These are phyloP conservation scores for Teratosphaeria nubilosa DNA, from an alignment of 2,329 filamentous ascomycete species.

Conservation along the genomic window DNA sequence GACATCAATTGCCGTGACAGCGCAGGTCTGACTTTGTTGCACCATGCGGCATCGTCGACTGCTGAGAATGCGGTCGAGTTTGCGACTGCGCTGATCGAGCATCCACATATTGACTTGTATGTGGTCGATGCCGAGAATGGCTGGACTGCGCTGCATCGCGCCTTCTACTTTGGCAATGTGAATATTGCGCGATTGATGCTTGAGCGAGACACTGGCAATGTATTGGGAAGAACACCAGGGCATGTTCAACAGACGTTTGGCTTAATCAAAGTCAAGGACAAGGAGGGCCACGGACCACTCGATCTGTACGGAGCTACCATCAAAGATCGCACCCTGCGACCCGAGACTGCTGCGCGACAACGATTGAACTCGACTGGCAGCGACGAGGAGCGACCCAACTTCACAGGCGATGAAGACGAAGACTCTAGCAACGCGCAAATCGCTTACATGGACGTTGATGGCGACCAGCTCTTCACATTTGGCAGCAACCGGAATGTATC, in stretches of 20 bases:
- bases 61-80: conserved; percentile 61
- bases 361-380: conserved; percentile 27
- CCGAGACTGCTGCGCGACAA: conserved; percentile 26
- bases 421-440: conserved; percentile 9
- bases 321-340: conserved; percentile 55
- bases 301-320: conserved; percentile 88
- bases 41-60: conserved; percentile 71
- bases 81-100: conserved; percentile 67
- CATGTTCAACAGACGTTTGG: conserved; percentile 55
- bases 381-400: conserved; percentile 34
- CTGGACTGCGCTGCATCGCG: conserved; percentile 89
- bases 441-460: conserved; percentile 37
- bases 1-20: conserved; percentile 82
- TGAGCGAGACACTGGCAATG: conserved; percentile 62
- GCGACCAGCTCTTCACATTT: conserved; percentile 86
- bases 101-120: conserved; percentile 77
- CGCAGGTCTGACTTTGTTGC: conserved; percentile 69
- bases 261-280: conserved; percentile 89
- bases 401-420: conserved; percentile 44
- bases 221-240: conserved; percentile 50
- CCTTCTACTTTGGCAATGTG: conserved; percentile 81
- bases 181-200: conserved; percentile 75
- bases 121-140: conserved; percentile 82
- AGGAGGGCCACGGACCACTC: conserved; percentile 88
- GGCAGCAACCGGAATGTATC: conserved; percentile 94